Evolutionary conservation across 208 protist genomes (phyloP).

Genomic region (Borovskyia barvae): DNA sequence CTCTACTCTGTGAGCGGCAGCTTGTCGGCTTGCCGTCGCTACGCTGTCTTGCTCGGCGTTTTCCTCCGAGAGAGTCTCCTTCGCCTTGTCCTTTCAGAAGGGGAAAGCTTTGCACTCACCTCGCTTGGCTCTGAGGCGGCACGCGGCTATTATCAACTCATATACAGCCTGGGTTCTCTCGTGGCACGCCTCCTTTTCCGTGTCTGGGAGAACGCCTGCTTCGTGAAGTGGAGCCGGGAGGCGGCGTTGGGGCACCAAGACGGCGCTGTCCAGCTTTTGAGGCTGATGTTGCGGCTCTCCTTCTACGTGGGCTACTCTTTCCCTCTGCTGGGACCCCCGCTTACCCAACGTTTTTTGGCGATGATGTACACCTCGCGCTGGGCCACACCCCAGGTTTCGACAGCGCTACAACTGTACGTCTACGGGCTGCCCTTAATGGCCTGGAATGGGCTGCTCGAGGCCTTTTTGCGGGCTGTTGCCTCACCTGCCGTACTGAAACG

Average conservation of each 20-base stretch:
- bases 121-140: constrained; percentile 51
- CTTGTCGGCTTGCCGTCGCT: background rate
- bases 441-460: constrained; percentile 85
- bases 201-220: constrained; percentile 89
- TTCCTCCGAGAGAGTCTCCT: constrained; percentile 85
- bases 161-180: constrained; percentile 86
- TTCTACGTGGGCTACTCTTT: constrained; percentile 71
- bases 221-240: constrained; percentile 75
- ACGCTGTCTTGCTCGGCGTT: constrained; percentile 34
- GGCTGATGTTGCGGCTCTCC: constrained; percentile 71
- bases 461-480: constrained; percentile 72
- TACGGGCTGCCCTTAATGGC: constrained; percentile 70
- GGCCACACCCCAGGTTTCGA: constrained; percentile 50
- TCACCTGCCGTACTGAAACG: constrained; percentile 34
- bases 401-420: constrained; percentile 81
- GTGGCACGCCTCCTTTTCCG: constrained; percentile 87
- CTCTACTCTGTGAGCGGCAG: constrained; percentile 12
- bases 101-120: constrained; percentile 84
- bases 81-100: constrained; percentile 84
- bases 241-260: constrained; percentile 26
- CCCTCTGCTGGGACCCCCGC: constrained; percentile 62
- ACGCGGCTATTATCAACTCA: constrained; percentile 84
- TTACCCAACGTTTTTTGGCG: constrained; percentile 54
- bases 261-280: constrained; percentile 47
- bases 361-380: constrained; percentile 80